These are phyloP conservation scores for Cairneyella variabilis DNA, from an alignment of 495 filamentous ascomycete species.

Conservation along the genomic window DNA sequence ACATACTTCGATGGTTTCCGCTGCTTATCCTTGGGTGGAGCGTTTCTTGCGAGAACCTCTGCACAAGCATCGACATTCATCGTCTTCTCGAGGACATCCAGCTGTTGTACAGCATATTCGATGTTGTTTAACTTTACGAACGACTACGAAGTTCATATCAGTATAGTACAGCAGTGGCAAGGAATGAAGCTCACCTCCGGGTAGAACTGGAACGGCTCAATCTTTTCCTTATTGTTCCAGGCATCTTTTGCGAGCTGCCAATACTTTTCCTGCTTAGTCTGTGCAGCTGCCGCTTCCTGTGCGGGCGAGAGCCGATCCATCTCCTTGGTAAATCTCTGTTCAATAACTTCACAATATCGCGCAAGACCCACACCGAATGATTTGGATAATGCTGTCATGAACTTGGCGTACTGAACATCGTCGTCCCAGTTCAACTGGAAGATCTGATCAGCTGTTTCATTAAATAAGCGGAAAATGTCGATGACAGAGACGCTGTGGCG, in stretches of 20 bases:
- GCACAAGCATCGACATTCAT: constrained; percentile 95
- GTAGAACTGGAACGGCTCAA: constrained; percentile 97
- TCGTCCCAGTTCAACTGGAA: constrained; percentile 87
- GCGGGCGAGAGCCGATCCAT: constrained; percentile 89
- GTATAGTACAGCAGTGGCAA: background rate
- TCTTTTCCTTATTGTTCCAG: constrained; percentile 90
- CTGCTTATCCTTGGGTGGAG: constrained; percentile 53
- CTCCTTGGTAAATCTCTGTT: constrained; percentile 81
- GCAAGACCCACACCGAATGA: constrained; percentile 78
- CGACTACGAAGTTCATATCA: constrained; percentile 50
- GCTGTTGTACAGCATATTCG: constrained; percentile 83
- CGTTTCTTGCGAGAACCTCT: constrained; percentile 61
- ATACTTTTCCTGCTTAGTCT: constrained; percentile 86
- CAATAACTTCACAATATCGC: constrained; percentile 87
- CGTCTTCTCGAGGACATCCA: constrained; percentile 84
- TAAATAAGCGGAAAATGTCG: constrained; percentile 92
- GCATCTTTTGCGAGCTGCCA: constrained; percentile 91
- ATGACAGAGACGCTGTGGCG: constrained; percentile 90
- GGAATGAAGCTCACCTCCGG: constrained; percentile 62
- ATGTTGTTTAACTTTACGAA: constrained; percentile 98
- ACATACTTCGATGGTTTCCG: constrained; percentile 78
- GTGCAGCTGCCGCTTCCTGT: constrained; percentile 71
- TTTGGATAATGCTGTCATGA: constrained; percentile 94
- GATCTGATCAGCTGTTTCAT: constrained; percentile 82
- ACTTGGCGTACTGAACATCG: constrained; percentile 88